Evolutionary conservation across 192 early-diverging fungal genomes (phyloP), one percentile per base, ranked within the genome.

Genomic region (Linnemannia elongata): DNA sequence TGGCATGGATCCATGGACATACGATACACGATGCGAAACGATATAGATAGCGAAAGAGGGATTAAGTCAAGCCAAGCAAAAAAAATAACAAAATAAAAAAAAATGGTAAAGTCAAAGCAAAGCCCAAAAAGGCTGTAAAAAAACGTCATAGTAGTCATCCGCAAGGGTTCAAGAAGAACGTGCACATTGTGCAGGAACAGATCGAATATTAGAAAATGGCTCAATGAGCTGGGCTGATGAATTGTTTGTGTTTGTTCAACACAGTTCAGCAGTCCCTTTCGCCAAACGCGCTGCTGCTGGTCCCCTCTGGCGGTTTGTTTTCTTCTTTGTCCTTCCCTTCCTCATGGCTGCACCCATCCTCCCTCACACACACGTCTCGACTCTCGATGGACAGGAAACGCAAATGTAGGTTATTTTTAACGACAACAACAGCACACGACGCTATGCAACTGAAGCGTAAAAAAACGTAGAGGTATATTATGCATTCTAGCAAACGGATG

Each of bases 321-420:
- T 27, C 30, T 33, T 66, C 60, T 66, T 66, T 66, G 60, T 33
- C 60, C 60, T 66, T 30, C 60, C n/a, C 60, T 66, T 66, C 60
- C 60, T 66, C 60, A 66, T 66, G 60, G 60, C 60, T 66, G 60
- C 60, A 66, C 24, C 30, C n/a, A 66, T 15, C 60, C 24, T 24
- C 27, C 44, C 44, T 15, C 30, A 33, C 60, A 15, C 49, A 52
- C 18, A 52, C 49, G 49, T 52, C 49, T 33, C 10, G 20, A 60
- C n/a, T 30, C n/a, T 47, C 72, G 41, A 74, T 74, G 72, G 72
- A 74, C 72, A 74, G 27, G 36, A 74, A 74, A 74, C 72, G 72
- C 27, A 24, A 74, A 74, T 41, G 72, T 74, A 74, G 49, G 49
- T 52, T 22, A 52, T 52, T 20, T 17, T 52, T 17, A 52, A 18